These are phyloP conservation scores for Xylaria sp. DNA, from an alignment of 495 filamentous ascomycete species.

Conservation along the genomic window DNA sequence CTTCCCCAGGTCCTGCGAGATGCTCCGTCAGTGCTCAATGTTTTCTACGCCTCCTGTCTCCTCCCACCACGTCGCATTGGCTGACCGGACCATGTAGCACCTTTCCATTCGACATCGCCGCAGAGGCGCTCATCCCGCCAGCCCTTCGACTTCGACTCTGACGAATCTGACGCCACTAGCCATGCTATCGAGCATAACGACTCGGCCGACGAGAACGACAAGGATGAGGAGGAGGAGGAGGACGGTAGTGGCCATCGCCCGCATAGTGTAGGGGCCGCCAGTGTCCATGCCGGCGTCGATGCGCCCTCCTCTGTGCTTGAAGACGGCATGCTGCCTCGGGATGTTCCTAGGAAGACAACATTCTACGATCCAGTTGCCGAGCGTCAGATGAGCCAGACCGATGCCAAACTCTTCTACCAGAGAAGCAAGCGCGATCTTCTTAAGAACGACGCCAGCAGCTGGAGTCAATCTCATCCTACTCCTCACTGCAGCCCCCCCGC, in stretches of 20 bases:
- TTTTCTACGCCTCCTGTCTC: conserved; percentile 16
- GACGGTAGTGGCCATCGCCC: conserved; percentile 20
- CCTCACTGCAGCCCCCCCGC: conserved; percentile 55
- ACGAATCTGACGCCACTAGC: conserved; percentile 34
- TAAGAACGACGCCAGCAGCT: conserved; percentile 53
- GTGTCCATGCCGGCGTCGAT: conserved; percentile 20
- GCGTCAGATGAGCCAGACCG: conserved; percentile 86
- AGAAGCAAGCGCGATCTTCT: conserved; percentile 73
- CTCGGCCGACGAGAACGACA: conserved; percentile 22
- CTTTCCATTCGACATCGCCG: conserved; percentile 35
- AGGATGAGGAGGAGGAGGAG: conserved; percentile 31
- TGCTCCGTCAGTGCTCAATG: conserved; percentile 18
- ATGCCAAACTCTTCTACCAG: conserved; percentile 95
- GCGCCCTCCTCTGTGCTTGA: conserved; percentile 37
- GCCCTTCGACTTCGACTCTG: conserved; percentile 39
- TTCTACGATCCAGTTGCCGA: conserved; percentile 89
- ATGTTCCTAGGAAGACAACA: conserved; percentile 78
- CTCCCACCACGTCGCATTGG: conserved; percentile 15
- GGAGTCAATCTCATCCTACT: conserved; percentile 54
- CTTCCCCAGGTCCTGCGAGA: not conserved
- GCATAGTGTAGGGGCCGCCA: conserved; percentile 10
- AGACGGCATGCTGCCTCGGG: conserved; percentile 72
- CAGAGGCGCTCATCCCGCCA: conserved; percentile 31
- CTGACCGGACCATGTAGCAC: conserved; percentile 35
- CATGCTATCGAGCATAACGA: conserved; percentile 30